These are phyloP conservation scores for Phytopythium oedochilum DNA, from an alignment of 352 stramenopile genomes.

Conservation along the genomic window DNA sequence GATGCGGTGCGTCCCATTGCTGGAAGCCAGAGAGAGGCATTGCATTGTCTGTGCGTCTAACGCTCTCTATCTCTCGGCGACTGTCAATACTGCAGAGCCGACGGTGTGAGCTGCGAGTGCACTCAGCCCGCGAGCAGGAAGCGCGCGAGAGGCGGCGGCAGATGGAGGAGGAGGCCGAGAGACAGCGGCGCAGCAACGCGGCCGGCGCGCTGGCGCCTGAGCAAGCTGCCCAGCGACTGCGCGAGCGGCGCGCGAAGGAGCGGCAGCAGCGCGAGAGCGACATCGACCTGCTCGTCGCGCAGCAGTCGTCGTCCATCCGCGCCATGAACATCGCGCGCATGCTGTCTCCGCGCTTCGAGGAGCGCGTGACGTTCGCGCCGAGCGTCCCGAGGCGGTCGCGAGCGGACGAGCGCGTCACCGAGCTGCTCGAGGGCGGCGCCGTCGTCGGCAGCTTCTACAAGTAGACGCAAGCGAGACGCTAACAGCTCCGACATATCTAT, in stretches of 20 bases:
- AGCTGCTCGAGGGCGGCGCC: constrained; percentile 42
- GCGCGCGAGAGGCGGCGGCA: constrained; percentile 13
- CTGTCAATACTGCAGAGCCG: constrained; percentile 43
- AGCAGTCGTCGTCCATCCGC: constrained; percentile 71
- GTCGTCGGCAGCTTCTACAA: constrained; percentile 68
- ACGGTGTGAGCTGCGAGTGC: constrained; percentile 45
- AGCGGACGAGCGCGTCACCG: constrained; percentile 55
- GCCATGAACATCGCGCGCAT: constrained; percentile 81
- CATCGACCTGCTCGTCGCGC: constrained; percentile 53
- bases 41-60: not conserved
- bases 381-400: constrained; percentile 43
- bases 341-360: constrained; percentile 67
- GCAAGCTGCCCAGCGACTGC: constrained; percentile 38
- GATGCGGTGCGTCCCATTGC: constrained; percentile 33
- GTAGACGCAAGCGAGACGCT: constrained; percentile 7
- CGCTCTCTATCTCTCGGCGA: too few relatives aligned
- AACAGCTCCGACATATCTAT: too few relatives aligned
- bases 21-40: too few relatives aligned
- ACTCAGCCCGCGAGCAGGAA: constrained; percentile 35
- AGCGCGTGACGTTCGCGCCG: constrained; percentile 49
- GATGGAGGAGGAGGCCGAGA: constrained; percentile 25
- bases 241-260: constrained; percentile 39
- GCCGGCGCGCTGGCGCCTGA: constrained; percentile 25
- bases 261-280: constrained; percentile 41
- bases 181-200: constrained; percentile 23